These are phyloP conservation scores for Lichtheimia corymbifera DNA, from an alignment of 371 early-diverging fungal genomes.

Conservation along the genomic window DNA sequence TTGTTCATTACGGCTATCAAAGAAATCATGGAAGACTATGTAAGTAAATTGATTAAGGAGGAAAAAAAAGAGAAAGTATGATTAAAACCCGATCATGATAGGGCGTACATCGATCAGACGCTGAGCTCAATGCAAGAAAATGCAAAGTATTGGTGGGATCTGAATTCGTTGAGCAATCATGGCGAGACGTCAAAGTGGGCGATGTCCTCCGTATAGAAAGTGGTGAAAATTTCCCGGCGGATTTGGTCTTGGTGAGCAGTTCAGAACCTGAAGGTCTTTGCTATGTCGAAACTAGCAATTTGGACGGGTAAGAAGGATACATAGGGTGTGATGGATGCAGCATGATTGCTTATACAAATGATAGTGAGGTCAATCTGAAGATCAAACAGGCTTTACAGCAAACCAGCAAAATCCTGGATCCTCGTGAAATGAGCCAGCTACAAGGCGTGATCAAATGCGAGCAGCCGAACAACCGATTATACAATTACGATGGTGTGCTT, in stretches of 20 bases:
- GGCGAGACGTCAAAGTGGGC: constrained; percentile 87
- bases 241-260: constrained; percentile 84
- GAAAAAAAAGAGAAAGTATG: background rate
- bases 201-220: constrained; percentile 89
- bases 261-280: constrained; percentile 86
- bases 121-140: constrained; percentile 73
- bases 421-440: constrained; percentile 59
- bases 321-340: background rate
- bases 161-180: constrained; percentile 67
- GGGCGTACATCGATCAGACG: constrained; percentile 83
- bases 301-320: constrained; percentile 77
- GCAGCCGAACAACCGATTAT: constrained; percentile 85
- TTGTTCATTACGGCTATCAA: constrained; percentile 94
- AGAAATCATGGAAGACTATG: constrained; percentile 94
- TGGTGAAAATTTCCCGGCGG: constrained; percentile 92
- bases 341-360: background rate
- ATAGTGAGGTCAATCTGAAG: constrained; percentile 91
- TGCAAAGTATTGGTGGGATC: constrained; percentile 66
- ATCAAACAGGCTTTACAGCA: constrained; percentile 83
- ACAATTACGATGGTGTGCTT: constrained; percentile 83
- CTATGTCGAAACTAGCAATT: constrained; percentile 94
- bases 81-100: constrained; percentile 15
- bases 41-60: constrained; percentile 27
- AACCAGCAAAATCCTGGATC: constrained; percentile 66
- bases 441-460: constrained; percentile 73